Evolutionary conservation across 148 eudicot genomes (phyloP).

Genomic region (Vaccinium macrocarpon): DNA sequence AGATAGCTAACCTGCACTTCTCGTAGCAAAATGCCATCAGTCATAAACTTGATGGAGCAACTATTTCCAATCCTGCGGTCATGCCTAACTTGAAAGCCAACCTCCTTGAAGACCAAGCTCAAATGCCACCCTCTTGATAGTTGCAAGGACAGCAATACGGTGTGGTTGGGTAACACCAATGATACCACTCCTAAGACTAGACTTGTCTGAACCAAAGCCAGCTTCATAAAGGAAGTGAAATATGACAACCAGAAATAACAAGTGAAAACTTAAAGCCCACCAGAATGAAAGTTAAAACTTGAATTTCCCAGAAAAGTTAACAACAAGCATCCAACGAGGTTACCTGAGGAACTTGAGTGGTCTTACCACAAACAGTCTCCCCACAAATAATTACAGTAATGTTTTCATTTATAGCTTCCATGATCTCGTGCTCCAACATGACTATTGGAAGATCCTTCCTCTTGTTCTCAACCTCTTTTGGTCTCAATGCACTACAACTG

Average conservation of each 20-base stretch:
- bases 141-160: constrained; percentile 89
- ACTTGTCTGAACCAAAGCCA: constrained; percentile 69
- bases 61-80: constrained; percentile 67
- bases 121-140: constrained; percentile 84
- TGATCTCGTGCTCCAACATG: constrained; percentile 95
- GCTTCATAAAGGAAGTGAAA: constrained; percentile 91
- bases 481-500: constrained; percentile 71
- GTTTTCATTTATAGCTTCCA: constrained; percentile 87
- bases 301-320: not conserved
- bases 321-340: constrained; percentile 14
- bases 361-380: constrained; percentile 93
- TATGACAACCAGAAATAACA: constrained; percentile 15
- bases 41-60: constrained; percentile 91
- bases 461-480: constrained; percentile 56
- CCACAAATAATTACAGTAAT: constrained; percentile 73
- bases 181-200: constrained; percentile 45
- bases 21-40: constrained; percentile 93
- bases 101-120: constrained; percentile 89
- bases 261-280: constrained; percentile 4
- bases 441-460: constrained; percentile 83
- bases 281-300: not conserved
- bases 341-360: constrained; percentile 97
- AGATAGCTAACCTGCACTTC: constrained; percentile 70
- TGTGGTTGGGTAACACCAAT: constrained; percentile 98
- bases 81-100: constrained; percentile 93